A percentile compares a stretch with the other conserved stretches of the same genome.
Evolutionary conservation across 495 filamentous ascomycete species (phyloP).

Genomic region (Talaromyces stipitatus): DNA sequence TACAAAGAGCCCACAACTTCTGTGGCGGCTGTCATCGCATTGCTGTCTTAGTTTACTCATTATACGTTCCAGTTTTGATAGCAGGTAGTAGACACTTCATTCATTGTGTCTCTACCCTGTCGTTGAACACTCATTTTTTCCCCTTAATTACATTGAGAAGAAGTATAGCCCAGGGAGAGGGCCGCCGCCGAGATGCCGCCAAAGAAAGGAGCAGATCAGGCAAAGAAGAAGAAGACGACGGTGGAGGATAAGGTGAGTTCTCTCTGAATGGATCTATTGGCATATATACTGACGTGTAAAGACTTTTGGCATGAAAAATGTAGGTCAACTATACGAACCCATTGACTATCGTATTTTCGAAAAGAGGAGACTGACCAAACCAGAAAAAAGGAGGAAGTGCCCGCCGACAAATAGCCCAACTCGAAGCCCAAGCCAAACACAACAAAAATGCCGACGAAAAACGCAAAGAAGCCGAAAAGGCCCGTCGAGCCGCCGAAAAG

Average conservation of each 20-base stretch:
- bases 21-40: not conserved
- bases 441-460: slow-evolving; percentile 80
- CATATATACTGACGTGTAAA: slow-evolving; percentile 19
- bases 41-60: too few relatives aligned
- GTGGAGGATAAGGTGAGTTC: slow-evolving; percentile 73
- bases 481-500: slow-evolving; percentile 77
- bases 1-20: not conserved
- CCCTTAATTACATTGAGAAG: not conserved
- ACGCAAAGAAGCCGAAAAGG: slow-evolving; percentile 82
- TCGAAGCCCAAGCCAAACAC: slow-evolving; percentile 61
- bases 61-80: too few relatives aligned
- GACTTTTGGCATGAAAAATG: slow-evolving; percentile 99
- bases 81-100: too few relatives aligned
- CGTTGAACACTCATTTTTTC: not conserved
- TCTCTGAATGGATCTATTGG: not conserved
- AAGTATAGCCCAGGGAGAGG: slow-evolving; percentile 2
- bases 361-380: not conserved
- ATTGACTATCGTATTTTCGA: not conserved
- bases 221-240: slow-evolving; percentile 66
- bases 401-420: slow-evolving; percentile 78
- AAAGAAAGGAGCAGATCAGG: slow-evolving; percentile 57
- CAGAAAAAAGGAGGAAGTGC: slow-evolving; percentile 85
- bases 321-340: slow-evolving; percentile 28
- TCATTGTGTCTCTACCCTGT: too few relatives aligned
- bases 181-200: slow-evolving; percentile 71